Percentiles rank a stretch among this genome's conserved stretches.
Conservation (phyloP, 2,329 filamentous ascomycete genomes). For the Sporothrix brunneoviolacea region DNA sequence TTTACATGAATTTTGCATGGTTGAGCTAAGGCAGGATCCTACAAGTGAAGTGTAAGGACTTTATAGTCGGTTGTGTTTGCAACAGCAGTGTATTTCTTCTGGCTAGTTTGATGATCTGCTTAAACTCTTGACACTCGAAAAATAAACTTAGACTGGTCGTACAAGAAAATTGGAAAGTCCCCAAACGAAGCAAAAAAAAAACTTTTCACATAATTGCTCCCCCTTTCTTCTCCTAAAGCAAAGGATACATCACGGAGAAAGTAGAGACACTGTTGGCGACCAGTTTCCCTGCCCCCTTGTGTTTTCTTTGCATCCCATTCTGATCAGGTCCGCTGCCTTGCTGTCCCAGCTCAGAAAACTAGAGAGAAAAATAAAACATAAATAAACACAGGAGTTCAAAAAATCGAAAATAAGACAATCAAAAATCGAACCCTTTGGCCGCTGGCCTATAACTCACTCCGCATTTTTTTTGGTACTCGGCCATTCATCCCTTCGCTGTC, state of each 20-base stretch:
- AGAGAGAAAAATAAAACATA: not conserved
- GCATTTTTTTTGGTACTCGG: too few species aligned
- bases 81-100: constrained; percentile 5
- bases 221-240: not conserved
- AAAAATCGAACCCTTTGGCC: too few species aligned
- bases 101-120: constrained; percentile 6
- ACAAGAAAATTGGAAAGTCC: not conserved
- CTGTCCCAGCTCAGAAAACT: not conserved
- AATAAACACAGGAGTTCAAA: not conserved
- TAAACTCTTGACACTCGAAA: too few species aligned
- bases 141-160: not conserved
- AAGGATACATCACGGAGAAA: not conserved
- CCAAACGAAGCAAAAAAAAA: not conserved
- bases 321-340: too few species aligned
- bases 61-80: not conserved
- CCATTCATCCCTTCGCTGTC: too few species aligned
- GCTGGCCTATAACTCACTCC: too few species aligned
- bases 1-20: too few species aligned
- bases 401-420: not conserved
- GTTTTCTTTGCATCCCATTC: too few species aligned
- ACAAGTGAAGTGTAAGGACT: too few species aligned
- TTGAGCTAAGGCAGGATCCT: too few species aligned
- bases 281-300: not conserved
- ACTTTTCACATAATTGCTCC: constrained; percentile 4
- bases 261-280: not conserved